Conservation (phyloP, 179 eudicot genomes). For the Heliamphora pulchella region DNA sequence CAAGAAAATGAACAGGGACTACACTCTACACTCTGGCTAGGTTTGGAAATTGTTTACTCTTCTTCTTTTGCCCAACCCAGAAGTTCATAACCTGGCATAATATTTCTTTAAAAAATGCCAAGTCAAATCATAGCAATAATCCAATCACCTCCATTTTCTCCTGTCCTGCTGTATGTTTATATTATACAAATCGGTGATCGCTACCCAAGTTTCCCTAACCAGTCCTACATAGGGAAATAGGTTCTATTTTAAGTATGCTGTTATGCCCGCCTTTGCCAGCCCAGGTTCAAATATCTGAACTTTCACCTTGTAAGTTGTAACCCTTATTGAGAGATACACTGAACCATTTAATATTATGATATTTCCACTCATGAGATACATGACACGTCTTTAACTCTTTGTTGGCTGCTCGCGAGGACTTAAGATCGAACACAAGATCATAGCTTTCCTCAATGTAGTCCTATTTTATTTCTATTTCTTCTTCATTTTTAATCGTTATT, state of each 20-base stretch:
- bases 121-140: background rate
- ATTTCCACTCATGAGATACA: background rate
- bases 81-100: background rate
- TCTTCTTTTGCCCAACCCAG: background rate
- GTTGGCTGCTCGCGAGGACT: constrained; percentile 5
- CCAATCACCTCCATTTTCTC: constrained; percentile 10
- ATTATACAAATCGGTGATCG: background rate
- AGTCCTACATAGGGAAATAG: background rate
- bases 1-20: too few species aligned
- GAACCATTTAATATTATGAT: background rate
- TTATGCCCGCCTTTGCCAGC: background rate
- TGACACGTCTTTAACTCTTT: background rate
- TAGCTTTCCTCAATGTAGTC: background rate
- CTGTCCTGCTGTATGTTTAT: background rate
- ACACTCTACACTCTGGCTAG: background rate
- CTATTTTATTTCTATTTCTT: background rate
- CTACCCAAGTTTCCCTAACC: background rate
- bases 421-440: background rate
- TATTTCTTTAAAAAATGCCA: background rate
- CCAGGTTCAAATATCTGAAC: background rate
- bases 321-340: background rate
- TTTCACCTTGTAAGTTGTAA: background rate
- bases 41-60: constrained; percentile 7
- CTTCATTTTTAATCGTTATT: background rate
- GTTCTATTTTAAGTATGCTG: background rate